Conservation (phyloP, 306 rosid genomes). For the Medicago lupulina region DNA sequence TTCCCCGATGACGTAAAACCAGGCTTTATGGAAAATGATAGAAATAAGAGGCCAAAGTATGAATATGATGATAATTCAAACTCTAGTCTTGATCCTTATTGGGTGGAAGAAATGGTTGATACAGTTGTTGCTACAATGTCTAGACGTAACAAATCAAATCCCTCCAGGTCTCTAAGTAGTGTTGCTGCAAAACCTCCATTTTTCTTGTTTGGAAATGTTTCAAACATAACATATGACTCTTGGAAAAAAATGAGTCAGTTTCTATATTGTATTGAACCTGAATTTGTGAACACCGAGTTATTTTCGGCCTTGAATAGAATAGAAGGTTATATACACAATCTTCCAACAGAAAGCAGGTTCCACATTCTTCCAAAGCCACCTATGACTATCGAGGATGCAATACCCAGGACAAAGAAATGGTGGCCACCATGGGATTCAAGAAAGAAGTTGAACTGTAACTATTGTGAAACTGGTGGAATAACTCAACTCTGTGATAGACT, state of each 20-base stretch:
- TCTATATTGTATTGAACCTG: slow-evolving; percentile 76
- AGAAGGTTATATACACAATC: slow-evolving; percentile 94
- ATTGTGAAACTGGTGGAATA: slow-evolving; percentile 64
- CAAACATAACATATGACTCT: slow-evolving; percentile 59
- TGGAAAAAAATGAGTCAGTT: slow-evolving; percentile 82
- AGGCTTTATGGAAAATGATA: slow-evolving; percentile 42
- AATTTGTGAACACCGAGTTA: slow-evolving; percentile 63
- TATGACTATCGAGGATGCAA: slow-evolving; percentile 73
- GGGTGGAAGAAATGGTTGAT: slow-evolving; percentile 69
- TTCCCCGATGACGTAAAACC: slow-evolving; percentile 29
- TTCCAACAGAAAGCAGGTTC: slow-evolving; percentile 75
- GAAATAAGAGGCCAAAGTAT: slow-evolving; percentile 67
- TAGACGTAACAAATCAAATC: slow-evolving; percentile 48
- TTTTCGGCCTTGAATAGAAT: slow-evolving; percentile 79
- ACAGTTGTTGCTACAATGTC: slow-evolving; percentile 45
- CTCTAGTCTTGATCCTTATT: slow-evolving; percentile 46
- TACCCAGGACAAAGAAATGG: slow-evolving; percentile 75
- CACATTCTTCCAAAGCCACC: slow-evolving; percentile 66
- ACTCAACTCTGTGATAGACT: slow-evolving; percentile 70
- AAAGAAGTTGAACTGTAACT: slow-evolving; percentile 67
- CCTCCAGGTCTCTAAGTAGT: slow-evolving; percentile 48
- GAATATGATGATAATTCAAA: slow-evolving; percentile 58
- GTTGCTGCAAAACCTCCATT: slow-evolving; percentile 70
- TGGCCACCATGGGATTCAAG: slow-evolving; percentile 97
- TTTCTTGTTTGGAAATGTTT: slow-evolving; percentile 77